Evolutionary conservation across 768 basidiomycete species (phyloP), one percentile per base, ranked within the genome.

Genomic region (Termitomyces sp.): DNA sequence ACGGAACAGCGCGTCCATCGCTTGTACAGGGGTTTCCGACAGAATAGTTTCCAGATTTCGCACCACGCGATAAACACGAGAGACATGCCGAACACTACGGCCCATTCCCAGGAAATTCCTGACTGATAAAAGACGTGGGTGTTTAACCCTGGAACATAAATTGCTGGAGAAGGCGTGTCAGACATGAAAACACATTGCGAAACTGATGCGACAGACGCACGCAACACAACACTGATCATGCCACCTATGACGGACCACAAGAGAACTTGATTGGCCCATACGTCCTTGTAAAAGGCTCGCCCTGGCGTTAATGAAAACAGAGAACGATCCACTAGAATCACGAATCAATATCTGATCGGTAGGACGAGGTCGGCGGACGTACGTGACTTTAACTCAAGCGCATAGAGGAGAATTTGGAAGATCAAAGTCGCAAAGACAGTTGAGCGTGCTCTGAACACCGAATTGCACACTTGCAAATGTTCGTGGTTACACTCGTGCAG

Each of bases 91-190:
- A 71, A 56, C 8, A 73, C 72, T 24, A 76, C 56, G 8, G 71
- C 73, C 74, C 75, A 76, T 57, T 76, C 75, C 74, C 74, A 75
- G 5, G 65, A 55, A 18, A 76, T 75, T 14, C 70, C 68, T 12
- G 58, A 65, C 56, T 74, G 75, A 53, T 75, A 74, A 58, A 76
- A 75, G 13, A 76, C 70, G 4, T 63, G 60, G 44, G 65, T 72
- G 54, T 72, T 76, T 52, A 75, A 67, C 1, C 68, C 67, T 16
- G 75, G 74, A 43, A 75, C 66, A 52, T 75, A 76, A 37, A 75
- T 71, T 9, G 72, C 74, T 73, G 51, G 24, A 53, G 5, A 16
- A 41, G 42, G 18, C 8, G 7, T n/a, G 7, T 47, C 9, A 48
- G 22, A 49, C 31, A 29, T 53, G 24, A 29, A 34, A 12, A 20